Conservation (phyloP, 2,329 filamentous ascomycete species). For the Rhynchosporium agropyri region DNA sequence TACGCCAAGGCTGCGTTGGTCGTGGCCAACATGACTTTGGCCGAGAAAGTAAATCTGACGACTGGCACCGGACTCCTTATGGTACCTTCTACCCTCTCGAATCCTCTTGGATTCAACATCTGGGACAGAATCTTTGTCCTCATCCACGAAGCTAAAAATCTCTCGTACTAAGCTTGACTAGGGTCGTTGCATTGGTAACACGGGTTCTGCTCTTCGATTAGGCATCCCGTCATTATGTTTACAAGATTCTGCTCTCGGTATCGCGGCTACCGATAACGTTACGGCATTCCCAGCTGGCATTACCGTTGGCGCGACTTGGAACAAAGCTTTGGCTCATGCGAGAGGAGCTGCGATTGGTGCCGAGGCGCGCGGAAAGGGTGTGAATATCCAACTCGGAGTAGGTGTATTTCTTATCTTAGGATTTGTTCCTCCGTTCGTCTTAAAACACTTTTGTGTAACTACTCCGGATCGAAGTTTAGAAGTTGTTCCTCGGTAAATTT, state of each 20-base stretch:
- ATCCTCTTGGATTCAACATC: too few relatives aligned
- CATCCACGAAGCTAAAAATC: too few relatives aligned
- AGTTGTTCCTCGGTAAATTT: not conserved
- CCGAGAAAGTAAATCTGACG: conserved; percentile 79
- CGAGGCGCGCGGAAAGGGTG: conserved; percentile 73
- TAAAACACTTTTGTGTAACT: too few relatives aligned
- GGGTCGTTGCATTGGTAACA: conserved; percentile 73
- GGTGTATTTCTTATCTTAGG: not conserved
- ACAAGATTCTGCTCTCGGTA: conserved; percentile 71
- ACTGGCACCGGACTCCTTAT: conserved; percentile 72
- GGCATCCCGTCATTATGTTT: conserved; percentile 74
- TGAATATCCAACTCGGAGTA: conserved; percentile 67
- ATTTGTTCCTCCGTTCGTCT: too few relatives aligned
- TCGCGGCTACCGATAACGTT: conserved; percentile 73
- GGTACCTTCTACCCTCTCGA: conserved; percentile 38
- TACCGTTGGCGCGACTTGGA: conserved; percentile 73
- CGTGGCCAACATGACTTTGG: conserved; percentile 75
- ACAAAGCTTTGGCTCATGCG: conserved; percentile 70
- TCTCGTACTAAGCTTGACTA: too few relatives aligned
- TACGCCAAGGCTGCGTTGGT: conserved; percentile 70
- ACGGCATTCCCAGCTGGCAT: conserved; percentile 82
- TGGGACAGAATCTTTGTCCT: too few relatives aligned
- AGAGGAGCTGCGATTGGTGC: conserved; percentile 69
- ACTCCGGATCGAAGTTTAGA: too few relatives aligned
- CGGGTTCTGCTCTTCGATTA: conserved; percentile 69